Evolutionary conservation across 768 basidiomycete species (phyloP).

Genomic region (Phylloporus sp.): DNA sequence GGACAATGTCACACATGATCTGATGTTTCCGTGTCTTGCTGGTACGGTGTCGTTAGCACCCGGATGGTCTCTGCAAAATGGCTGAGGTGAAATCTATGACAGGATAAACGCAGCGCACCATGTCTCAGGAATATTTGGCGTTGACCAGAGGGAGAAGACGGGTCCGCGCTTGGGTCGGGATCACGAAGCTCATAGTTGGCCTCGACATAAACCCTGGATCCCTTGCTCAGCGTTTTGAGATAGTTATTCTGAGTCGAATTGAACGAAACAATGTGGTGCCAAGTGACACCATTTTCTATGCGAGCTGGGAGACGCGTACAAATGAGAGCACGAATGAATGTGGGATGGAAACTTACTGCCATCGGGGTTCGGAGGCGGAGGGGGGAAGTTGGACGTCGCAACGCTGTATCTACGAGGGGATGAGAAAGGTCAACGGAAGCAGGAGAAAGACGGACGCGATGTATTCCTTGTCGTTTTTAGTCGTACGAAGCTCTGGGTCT

Average conservation of each 20-base stretch:
- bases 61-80: conserved; percentile 48
- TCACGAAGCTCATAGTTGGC: conserved; percentile 74
- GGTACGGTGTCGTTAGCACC: conserved; percentile 38
- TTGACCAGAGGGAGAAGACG: conserved; percentile 64
- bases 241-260: conserved; percentile 55
- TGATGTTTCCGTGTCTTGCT: conserved; percentile 17
- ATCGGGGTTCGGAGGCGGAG: conserved; percentile 54
- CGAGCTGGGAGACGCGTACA: conserved; percentile 42
- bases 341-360: conserved; percentile 46
- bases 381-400: conserved; percentile 63
- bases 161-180: conserved; percentile 61
- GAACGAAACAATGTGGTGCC: conserved; percentile 78
- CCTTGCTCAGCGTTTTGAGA: conserved; percentile 63
- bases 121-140: conserved; percentile 82
- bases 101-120: conserved; percentile 41
- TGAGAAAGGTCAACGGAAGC: neutral
- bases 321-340: conserved; percentile 1
- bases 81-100: conserved; percentile 3
- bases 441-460: conserved; percentile 49
- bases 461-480: conserved; percentile 76
- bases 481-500: conserved; percentile 66
- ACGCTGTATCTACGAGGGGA: conserved; percentile 58
- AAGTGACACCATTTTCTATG: conserved; percentile 52
- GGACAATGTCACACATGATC: conserved; percentile 17
- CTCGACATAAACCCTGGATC: conserved; percentile 77